Conservation (phyloP, 2,329 filamentous ascomycete species). For the Colletotrichum graminicola region DNA sequence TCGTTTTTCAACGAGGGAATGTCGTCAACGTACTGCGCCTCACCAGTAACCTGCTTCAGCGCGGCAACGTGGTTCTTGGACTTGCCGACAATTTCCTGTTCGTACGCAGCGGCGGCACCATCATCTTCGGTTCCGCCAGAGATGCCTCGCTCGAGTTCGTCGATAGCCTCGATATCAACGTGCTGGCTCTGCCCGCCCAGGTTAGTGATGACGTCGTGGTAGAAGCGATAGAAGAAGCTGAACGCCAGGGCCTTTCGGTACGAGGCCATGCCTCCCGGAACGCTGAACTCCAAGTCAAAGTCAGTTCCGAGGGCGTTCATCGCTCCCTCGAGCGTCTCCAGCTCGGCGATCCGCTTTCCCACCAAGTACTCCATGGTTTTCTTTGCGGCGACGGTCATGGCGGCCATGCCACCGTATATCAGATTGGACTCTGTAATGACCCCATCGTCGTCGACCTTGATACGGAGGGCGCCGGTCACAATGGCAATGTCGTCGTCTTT, state of each 20-base stretch:
- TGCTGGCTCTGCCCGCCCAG: constrained; percentile 62
- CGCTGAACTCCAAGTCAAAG: constrained; percentile 89
- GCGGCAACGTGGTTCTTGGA: constrained; percentile 90
- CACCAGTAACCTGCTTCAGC: constrained; percentile 91
- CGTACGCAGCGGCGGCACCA: constrained; percentile 79
- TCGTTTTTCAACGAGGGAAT: constrained; percentile 90
- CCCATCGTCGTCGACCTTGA: constrained; percentile 77
- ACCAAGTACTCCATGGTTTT: constrained; percentile 79
- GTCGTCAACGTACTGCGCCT: constrained; percentile 97
- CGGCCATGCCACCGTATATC: constrained; percentile 95
- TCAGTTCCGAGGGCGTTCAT: constrained; percentile 92
- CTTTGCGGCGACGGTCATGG: constrained; percentile 89
- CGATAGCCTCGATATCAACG: constrained; percentile 79
- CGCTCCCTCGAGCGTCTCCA: constrained; percentile 85
- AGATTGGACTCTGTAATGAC: constrained; percentile 81
- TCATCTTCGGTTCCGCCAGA: constrained; percentile 85
- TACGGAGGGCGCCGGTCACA: constrained; percentile 86
- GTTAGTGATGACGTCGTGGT: constrained; percentile 83
- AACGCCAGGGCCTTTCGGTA: constrained; percentile 92
- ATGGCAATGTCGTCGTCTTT: constrained; percentile 99
- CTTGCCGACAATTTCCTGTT: constrained; percentile 86
- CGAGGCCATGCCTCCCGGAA: constrained; percentile 97
- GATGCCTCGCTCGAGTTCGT: constrained; percentile 87
- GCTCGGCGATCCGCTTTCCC: constrained; percentile 84
- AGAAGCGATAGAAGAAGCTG: constrained; percentile 97